phyloP scores from a whole-genome alignment of 2,329 filamentous ascomycete species.

The Scedosporium aurantiacum region DNA sequence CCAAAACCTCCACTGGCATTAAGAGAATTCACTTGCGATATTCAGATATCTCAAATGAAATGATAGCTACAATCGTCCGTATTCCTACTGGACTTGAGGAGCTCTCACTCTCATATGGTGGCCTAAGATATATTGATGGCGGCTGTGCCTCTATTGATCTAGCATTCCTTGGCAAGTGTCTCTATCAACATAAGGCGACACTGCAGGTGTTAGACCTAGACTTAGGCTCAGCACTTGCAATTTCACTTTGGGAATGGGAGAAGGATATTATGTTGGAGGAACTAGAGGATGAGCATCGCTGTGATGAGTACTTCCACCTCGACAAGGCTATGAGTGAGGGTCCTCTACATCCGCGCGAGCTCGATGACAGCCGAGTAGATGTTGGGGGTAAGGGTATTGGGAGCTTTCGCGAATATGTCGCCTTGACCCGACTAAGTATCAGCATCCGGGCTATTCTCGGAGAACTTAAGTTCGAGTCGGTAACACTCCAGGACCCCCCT shows the following conservation, averaged over 20 bases:
- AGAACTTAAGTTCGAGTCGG: background rate
- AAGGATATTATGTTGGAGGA: background rate
- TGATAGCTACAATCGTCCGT: slow-evolving; percentile 9
- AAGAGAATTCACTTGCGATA: slow-evolving; percentile 7
- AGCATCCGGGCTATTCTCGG: background rate
- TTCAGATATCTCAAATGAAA: slow-evolving; percentile 3
- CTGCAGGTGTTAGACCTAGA: slow-evolving; percentile 9
- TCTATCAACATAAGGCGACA: slow-evolving; percentile 7
- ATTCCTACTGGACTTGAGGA: slow-evolving; percentile 8
- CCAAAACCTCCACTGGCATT: slow-evolving; percentile 1
- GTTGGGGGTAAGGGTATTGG: slow-evolving; percentile 8
- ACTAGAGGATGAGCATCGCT: background rate
- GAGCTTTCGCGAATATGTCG: slow-evolving; percentile 6
- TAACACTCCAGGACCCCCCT: background rate
- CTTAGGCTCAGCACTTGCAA: background rate
- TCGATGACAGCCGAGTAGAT: slow-evolving; percentile 1
- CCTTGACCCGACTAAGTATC: slow-evolving; percentile 7
- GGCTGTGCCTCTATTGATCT: background rate
- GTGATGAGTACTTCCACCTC: background rate
- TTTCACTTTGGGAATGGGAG: background rate
- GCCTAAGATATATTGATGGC: background rate
- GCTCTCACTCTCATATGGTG: slow-evolving; percentile 5
- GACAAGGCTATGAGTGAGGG: background rate
- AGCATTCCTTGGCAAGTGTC: slow-evolving; percentile 8
- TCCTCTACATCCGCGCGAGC: background rate